Base-by-base conservation (phyloP, 2,329 filamentous ascomycete species). In the Aureobasidium sp. region DNA sequence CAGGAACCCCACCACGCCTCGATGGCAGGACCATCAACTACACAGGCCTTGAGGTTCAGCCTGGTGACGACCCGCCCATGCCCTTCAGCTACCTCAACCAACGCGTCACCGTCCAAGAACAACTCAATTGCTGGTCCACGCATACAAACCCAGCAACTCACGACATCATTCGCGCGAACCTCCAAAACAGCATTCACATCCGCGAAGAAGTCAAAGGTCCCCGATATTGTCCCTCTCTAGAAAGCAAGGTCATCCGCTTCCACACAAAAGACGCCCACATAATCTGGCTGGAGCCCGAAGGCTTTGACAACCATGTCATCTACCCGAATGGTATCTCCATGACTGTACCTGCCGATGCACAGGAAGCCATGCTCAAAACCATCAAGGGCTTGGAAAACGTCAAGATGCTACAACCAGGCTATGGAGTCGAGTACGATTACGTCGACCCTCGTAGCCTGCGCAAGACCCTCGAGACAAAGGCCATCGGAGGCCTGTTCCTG, bases 401-500 rank as follows among this genome's bases (percentile, higher is more conserved):
- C 4, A 83, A 77, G 22, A 96, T 98, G 90, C 79, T 95, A 6
- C 91, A 97, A 64, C 86, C 91, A 1, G 93, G 91, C 7, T 98
- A 98, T 64, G 93, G 93, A 6, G 93, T 98, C 1, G 93, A 98
- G 68, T 98, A 98, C 69, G 93, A 97, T 72, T 98, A 98, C 68
- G 88, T 98, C 16, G 93, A 98, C 65, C 93, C 93, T 16, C 85
- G 93, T 49, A 86, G 86, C 61, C 77, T 98, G 3, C 85, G 84
- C 59, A 82, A 86, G n/a, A 93, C 90, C 0, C 79, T 98, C 6
- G 93, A 98, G 69, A 97, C 93, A 1, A 98, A 97, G 70, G 79
- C 85, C 19, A 95, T 98, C 57, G 75, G 76, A 6, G 93, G 93
- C 1, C 79, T 98, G 11, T 98, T 87, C 71, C 78, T 98, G 27